Evolutionary conservation across 2,329 filamentous ascomycete genomes (phyloP).

Genomic region (Aureobasidium lini): DNA sequence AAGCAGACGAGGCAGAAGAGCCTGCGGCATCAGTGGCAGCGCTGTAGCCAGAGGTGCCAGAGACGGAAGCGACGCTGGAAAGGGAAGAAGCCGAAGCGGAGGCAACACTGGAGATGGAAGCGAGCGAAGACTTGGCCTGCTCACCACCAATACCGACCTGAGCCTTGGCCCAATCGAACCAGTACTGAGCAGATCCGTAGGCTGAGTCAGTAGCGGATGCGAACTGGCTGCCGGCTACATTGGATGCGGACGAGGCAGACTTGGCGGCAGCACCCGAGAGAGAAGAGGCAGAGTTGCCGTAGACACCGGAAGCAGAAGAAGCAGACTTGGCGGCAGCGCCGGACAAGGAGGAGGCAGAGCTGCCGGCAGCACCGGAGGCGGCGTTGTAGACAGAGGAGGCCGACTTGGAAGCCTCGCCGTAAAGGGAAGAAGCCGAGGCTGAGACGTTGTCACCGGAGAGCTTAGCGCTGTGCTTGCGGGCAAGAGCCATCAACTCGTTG

Average conservation of each 20-base stretch:
- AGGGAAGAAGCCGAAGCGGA: slow-evolving; percentile 19
- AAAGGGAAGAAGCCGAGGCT: slow-evolving; percentile 31
- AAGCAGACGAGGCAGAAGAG: slow-evolving; percentile 30
- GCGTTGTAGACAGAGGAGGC: slow-evolving; percentile 37
- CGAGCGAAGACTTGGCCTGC: slow-evolving; percentile 28
- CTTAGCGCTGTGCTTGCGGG: slow-evolving; percentile 75
- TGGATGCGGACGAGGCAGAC: slow-evolving; percentile 35
- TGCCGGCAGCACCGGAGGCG: slow-evolving; percentile 27
- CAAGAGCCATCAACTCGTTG: slow-evolving; percentile 82
- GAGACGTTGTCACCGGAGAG: slow-evolving; percentile 56
- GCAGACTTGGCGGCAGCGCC: slow-evolving; percentile 32
- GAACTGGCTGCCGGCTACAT: slow-evolving; percentile 63
- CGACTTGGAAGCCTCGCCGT: slow-evolving; percentile 39
- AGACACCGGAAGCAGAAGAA: slow-evolving; percentile 41
- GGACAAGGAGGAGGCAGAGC: slow-evolving; percentile 22
- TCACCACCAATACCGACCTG: slow-evolving; percentile 39
- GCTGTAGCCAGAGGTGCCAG: slow-evolving; percentile 19
- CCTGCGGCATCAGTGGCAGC: slow-evolving; percentile 16
- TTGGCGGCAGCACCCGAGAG: slow-evolving; percentile 32
- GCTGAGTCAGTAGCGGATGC: slow-evolving; percentile 66
- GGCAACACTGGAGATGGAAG: slow-evolving; percentile 26
- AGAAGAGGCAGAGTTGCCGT: slow-evolving; percentile 43
- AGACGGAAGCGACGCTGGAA: slow-evolving; percentile 24
- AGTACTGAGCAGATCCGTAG: slow-evolving; percentile 26
- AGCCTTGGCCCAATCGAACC: slow-evolving; percentile 37